A percentile compares a stretch with the other conserved stretches of the same genome.
Evolutionary conservation across 805 yeast species (phyloP).

Genomic region (Candida stauntonica): DNA sequence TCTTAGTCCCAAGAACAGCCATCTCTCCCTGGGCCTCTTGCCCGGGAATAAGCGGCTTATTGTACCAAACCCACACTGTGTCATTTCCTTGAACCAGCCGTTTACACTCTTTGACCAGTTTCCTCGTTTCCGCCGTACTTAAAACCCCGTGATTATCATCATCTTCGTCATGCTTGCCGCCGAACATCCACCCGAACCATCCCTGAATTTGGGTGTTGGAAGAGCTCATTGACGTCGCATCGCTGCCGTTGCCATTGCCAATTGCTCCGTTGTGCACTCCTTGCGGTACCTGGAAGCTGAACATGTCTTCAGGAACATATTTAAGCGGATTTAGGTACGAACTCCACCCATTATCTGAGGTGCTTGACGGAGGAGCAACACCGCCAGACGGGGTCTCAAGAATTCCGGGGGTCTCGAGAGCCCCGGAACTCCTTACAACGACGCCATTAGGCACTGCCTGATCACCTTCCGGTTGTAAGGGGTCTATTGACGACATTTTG

Average conservation of each 20-base stretch:
- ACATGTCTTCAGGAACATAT: conserved; percentile 6
- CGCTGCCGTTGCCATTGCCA: background rate
- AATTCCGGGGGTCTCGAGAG: no score
- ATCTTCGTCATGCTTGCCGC: conserved; percentile 6
- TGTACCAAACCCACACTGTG: conserved; percentile 27
- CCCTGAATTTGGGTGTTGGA: conserved; percentile 1
- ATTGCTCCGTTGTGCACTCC: background rate
- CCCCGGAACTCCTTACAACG: no score
- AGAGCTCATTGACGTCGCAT: background rate
- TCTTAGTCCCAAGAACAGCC: conserved; percentile 20
- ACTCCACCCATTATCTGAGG: conserved; percentile 4
- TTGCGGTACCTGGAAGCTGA: conserved; percentile 2
- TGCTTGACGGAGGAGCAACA: background rate
- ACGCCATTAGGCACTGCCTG: background rate
- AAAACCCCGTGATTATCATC: conserved; percentile 13
- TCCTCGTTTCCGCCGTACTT: conserved; percentile 19
- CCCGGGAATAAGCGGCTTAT: conserved; percentile 9
- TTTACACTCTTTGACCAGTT: conserved; percentile 18
- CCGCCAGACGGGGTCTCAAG: no score
- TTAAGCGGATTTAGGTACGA: conserved; percentile 9
- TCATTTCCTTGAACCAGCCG: conserved; percentile 17
- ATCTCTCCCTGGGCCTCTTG: conserved; percentile 17
- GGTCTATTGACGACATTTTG: conserved; percentile 18
- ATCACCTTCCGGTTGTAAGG: conserved; percentile 5
- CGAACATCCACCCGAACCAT: conserved; percentile 20